These are phyloP conservation scores for Xylariomycetidae sp. DNA, from an alignment of 2,329 filamentous ascomycete species.

Conservation along the genomic window DNA sequence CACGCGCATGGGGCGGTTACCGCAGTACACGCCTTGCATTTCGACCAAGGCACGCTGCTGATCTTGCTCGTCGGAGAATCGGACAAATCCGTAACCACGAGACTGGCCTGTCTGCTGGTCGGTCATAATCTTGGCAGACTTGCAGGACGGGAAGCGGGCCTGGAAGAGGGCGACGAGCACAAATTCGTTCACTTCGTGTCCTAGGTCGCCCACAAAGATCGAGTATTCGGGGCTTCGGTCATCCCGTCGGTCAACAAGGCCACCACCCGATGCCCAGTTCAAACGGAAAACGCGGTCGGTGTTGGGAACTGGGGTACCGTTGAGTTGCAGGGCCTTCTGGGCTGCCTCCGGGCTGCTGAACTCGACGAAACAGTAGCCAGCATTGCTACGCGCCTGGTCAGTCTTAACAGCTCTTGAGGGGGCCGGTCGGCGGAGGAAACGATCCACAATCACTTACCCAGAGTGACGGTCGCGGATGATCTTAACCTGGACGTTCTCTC, in stretches of 20 bases:
- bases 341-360: constrained; percentile 79
- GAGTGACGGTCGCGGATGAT: constrained; percentile 99
- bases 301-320: constrained; percentile 87
- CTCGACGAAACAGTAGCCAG: constrained; percentile 98
- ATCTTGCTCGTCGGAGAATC: constrained; percentile 91
- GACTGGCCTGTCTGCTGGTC: constrained; percentile 97
- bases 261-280: constrained; percentile 97
- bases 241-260: constrained; percentile 88
- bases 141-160: constrained; percentile 92
- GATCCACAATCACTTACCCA: constrained; percentile 58
- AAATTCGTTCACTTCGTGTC: constrained; percentile 97
- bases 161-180: constrained; percentile 97
- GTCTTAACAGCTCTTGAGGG: neutral
- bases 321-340: constrained; percentile 83
- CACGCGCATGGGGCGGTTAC: constrained; percentile 97
- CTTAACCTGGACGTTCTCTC: constrained; percentile 95
- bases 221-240: constrained; percentile 94
- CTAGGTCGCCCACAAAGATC: constrained; percentile 96
- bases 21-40: constrained; percentile 99
- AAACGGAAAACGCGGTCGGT: constrained; percentile 95
- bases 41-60: constrained; percentile 93
- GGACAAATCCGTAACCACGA: constrained; percentile 94
- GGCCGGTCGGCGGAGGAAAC: neutral
- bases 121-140: constrained; percentile 99
- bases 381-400: constrained; percentile 61